Conservation (phyloP, 805 yeast species). For the Starmerella powellii region DNA sequence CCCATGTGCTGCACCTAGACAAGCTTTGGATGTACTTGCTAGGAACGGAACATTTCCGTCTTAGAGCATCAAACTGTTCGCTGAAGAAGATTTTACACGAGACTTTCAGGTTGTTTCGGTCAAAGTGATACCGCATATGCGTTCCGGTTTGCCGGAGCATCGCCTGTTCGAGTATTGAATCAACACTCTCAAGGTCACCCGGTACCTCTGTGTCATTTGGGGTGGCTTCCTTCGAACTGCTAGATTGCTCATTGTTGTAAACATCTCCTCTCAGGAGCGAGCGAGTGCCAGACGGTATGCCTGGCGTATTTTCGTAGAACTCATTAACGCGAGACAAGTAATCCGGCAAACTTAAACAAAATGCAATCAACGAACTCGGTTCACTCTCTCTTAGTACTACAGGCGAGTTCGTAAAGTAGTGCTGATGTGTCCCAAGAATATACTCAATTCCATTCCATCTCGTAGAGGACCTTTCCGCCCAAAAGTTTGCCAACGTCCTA, state of each 20-base stretch:
- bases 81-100: constrained; percentile 92
- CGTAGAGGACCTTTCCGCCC: constrained; percentile 96
- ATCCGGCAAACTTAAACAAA: constrained; percentile 77
- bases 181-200: constrained; percentile 10
- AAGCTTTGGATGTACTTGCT: constrained; percentile 75
- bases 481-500: constrained; percentile 75
- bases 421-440: constrained; percentile 71
- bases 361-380: constrained; percentile 87
- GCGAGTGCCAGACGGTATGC: constrained; percentile 1
- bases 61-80: constrained; percentile 90
- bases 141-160: constrained; percentile 76
- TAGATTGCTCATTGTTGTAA: background rate
- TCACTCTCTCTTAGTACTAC: constrained; percentile 93
- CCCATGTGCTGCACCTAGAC: constrained; percentile 90
- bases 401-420: constrained; percentile 84
- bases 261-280: background rate
- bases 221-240: no score
- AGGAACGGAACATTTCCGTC: constrained; percentile 69
- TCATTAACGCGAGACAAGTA: constrained; percentile 52
- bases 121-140: constrained; percentile 84
- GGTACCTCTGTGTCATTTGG: background rate
- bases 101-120: constrained; percentile 67
- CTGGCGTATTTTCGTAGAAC: constrained; percentile 24
- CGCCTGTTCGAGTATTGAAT: constrained; percentile 41
- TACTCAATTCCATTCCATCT: constrained; percentile 87